These are phyloP conservation scores for Pichia sp. DNA, from an alignment of 1,139 yeast species.

Conservation along the genomic window DNA sequence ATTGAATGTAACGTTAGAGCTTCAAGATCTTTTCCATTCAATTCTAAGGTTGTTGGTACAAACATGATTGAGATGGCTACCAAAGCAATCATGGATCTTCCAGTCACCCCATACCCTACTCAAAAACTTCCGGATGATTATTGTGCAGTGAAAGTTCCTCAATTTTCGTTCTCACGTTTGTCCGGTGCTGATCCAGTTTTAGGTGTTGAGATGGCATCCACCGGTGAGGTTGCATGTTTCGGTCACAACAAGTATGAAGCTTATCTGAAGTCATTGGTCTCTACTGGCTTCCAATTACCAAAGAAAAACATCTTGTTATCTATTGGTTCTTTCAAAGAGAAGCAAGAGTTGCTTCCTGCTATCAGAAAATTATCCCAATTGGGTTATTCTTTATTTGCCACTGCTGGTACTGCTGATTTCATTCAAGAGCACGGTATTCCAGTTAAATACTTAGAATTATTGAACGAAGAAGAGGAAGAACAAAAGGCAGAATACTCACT, in stretches of 20 bases:
- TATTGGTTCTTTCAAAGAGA: constrained; percentile 97
- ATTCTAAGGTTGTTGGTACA: constrained; percentile 95
- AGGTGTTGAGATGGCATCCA: constrained; percentile 99
- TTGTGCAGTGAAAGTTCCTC: constrained; percentile 97
- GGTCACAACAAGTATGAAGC: constrained; percentile 97
- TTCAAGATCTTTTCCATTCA: constrained; percentile 97
- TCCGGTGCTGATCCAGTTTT: constrained; percentile 98
- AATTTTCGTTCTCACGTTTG: constrained; percentile 93
- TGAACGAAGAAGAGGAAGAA: constrained; percentile 59
- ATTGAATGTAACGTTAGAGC: constrained; percentile 99
- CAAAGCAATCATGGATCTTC: constrained; percentile 88
- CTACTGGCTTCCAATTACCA: constrained; percentile 94
- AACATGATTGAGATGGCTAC: constrained; percentile 98
- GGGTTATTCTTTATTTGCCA: constrained; percentile 91
- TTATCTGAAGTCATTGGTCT: constrained; percentile 85
- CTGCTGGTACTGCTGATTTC: constrained; percentile 99
- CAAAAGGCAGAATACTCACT: constrained; percentile 92
- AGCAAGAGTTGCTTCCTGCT: constrained; percentile 86
- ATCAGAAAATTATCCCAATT: constrained; percentile 75
- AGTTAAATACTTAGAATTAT: constrained; percentile 89
- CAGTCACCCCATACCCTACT: constrained; percentile 84
- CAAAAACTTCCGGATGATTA: constrained; percentile 86
- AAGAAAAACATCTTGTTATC: constrained; percentile 92
- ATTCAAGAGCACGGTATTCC: constrained; percentile 92
- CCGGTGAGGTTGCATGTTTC: constrained; percentile 98